Percentiles rank a stretch among this genome's conserved stretches.
Evolutionary conservation across 2,329 filamentous ascomycete species (phyloP).

Genomic region (Fusarium agapanthi): DNA sequence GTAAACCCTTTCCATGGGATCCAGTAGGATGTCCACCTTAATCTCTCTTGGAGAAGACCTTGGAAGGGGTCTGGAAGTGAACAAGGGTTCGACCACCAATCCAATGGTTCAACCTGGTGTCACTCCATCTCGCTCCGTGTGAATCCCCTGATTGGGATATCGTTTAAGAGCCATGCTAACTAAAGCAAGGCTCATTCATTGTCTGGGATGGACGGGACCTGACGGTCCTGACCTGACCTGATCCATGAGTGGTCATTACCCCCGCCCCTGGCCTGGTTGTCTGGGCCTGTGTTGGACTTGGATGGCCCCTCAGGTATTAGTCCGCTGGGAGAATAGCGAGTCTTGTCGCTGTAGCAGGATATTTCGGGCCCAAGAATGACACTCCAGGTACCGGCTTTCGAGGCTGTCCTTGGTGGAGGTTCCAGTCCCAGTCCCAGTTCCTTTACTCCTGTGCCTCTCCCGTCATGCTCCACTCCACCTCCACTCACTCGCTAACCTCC

Average conservation of each 20-base stretch:
- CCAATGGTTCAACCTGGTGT: constrained; percentile 26
- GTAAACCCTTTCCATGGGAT: constrained; percentile 24
- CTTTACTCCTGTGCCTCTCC: constrained; percentile 34
- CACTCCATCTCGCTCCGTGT: constrained; percentile 29
- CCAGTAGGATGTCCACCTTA: constrained; percentile 31
- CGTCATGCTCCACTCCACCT: constrained; percentile 28
- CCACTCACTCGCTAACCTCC: constrained; percentile 22
- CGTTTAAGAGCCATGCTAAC: constrained; percentile 17
- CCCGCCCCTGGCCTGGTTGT: not conserved
- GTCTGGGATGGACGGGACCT: constrained; percentile 26
- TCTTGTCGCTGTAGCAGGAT: constrained; percentile 3
- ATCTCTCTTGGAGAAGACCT: constrained; percentile 34
- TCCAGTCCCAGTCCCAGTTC: not conserved
- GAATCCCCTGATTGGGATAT: constrained; percentile 29
- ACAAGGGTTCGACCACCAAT: constrained; percentile 27
- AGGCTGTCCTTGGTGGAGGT: constrained; percentile 22
- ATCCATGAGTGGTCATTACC: constrained; percentile 17
- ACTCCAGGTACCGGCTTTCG: constrained; percentile 5
- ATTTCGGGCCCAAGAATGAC: constrained; percentile 4
- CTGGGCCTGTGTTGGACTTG: constrained; percentile 9
- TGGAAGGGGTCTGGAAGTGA: constrained; percentile 30
- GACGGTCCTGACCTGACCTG: not conserved
- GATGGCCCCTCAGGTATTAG: constrained; percentile 14
- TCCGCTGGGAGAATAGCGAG: constrained; percentile 3
- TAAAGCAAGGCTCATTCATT: constrained; percentile 24